phyloP scores from a whole-genome alignment of 2,329 filamentous ascomycete species.

The Diaporthe sp. region DNA sequence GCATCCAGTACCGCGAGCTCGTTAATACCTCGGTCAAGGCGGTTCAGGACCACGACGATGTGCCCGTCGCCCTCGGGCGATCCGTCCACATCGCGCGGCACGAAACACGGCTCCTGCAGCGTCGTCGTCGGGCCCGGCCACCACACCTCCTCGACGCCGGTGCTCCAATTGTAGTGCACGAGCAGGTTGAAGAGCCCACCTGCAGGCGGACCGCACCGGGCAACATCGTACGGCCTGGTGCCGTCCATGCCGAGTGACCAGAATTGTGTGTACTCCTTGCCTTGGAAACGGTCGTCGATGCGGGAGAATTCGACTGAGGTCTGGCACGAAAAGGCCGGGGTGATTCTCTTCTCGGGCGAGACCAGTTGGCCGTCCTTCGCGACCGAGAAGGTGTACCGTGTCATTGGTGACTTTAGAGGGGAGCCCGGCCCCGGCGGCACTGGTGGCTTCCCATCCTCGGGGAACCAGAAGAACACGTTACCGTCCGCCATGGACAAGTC shows the following conservation, averaged over 20 bases:
- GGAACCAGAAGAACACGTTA: slow-evolving; percentile 58
- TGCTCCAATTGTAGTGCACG: slow-evolving; percentile 46
- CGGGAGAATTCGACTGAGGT: slow-evolving; percentile 46
- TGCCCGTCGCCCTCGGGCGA: slow-evolving; percentile 56
- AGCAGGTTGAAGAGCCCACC: slow-evolving; percentile 53
- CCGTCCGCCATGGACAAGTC: slow-evolving; percentile 51
- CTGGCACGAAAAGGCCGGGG: slow-evolving; percentile 42
- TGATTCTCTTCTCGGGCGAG: slow-evolving; percentile 42
- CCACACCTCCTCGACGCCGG: slow-evolving; percentile 47
- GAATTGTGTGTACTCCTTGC: slow-evolving; percentile 41
- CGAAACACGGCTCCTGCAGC: slow-evolving; percentile 59
- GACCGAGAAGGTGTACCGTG: slow-evolving; percentile 44
- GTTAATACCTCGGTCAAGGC: slow-evolving; percentile 41
- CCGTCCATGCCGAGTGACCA: slow-evolving; percentile 48
- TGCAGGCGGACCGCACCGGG: slow-evolving; percentile 40
- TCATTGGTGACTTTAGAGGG: slow-evolving; percentile 45
- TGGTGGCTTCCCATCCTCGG: slow-evolving; percentile 52
- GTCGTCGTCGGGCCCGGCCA: slow-evolving; percentile 50
- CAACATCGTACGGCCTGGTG: slow-evolving; percentile 47
- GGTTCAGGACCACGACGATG: slow-evolving; percentile 51
- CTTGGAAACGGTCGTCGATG: slow-evolving; percentile 47
- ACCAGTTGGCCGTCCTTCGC: slow-evolving; percentile 28
- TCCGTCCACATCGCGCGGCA: slow-evolving; percentile 50
- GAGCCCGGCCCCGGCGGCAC: slow-evolving; percentile 44
- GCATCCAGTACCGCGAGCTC: slow-evolving; percentile 45